A percentile compares a stretch with the other conserved stretches of the same genome.
Conservation (phyloP, 208 protist species). For the Crithidia fasciculata region DNA sequence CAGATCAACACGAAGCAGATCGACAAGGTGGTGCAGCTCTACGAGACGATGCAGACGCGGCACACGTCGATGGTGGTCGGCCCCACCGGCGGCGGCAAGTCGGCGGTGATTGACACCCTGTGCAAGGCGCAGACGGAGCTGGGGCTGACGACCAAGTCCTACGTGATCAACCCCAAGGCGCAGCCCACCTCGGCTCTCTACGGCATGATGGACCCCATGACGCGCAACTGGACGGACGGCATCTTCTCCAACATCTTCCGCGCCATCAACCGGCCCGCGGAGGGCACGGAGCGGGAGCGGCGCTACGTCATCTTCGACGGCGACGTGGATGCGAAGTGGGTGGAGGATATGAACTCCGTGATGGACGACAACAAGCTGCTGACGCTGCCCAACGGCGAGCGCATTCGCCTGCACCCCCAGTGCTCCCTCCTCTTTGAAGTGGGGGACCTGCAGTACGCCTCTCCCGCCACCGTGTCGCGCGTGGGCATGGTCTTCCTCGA, state of each 20-base stretch:
- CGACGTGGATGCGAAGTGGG: constrained; percentile 99
- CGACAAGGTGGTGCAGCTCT: constrained; percentile 99
- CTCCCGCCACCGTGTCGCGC: constrained; percentile 98
- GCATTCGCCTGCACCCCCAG: constrained; percentile 95
- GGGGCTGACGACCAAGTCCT: constrained; percentile 92
- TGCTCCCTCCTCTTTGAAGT: constrained; percentile 98
- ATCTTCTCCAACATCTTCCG: constrained; percentile 99
- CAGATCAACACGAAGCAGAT: constrained; percentile 93
- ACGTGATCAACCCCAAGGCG: constrained; percentile 98
- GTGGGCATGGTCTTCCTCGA: constrained; percentile 99
- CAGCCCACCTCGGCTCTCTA: constrained; percentile 97
- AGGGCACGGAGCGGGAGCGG: constrained; percentile 80
- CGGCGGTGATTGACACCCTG: constrained; percentile 96
- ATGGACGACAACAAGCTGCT: constrained; percentile 99
- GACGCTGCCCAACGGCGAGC: constrained; percentile 98
- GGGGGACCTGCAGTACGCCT: constrained; percentile 98
- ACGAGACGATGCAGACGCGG: constrained; percentile 99
- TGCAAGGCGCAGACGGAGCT: constrained; percentile 94
- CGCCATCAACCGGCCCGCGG: constrained; percentile 92
- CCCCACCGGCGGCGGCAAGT: constrained; percentile 98
- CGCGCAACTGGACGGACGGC: constrained; percentile 99
- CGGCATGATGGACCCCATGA: constrained; percentile 98
- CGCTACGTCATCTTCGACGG: constrained; percentile 99
- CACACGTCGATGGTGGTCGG: constrained; percentile 99
- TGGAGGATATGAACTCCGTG: constrained; percentile 99